phyloP scores from a whole-genome alignment of 768 basidiomycete species.

The Hericium coralloides region DNA sequence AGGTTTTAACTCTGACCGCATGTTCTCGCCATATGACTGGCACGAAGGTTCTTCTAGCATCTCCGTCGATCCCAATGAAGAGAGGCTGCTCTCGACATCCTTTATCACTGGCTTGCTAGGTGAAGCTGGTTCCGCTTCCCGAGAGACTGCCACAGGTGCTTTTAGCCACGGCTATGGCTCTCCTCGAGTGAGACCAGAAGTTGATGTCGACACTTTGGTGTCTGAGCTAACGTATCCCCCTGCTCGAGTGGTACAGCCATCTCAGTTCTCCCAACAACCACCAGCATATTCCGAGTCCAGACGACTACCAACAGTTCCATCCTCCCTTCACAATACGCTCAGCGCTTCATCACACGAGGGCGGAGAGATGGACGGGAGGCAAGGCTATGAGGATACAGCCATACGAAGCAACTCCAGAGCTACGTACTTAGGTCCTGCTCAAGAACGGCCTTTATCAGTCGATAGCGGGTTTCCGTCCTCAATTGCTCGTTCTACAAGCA shows the following conservation, averaged over 20 bases:
- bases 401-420: background rate
- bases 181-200: background rate
- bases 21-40: conserved; percentile 40
- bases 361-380: no score
- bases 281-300: conserved; percentile 10
- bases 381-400: no score
- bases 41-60: conserved; percentile 54
- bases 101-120: conserved; percentile 50
- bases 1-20: background rate
- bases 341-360: background rate
- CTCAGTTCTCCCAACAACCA: conserved; percentile 18
- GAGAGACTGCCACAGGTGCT: conserved; percentile 7
- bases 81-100: conserved; percentile 48
- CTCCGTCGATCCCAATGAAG: conserved; percentile 46
- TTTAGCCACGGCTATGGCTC: background rate
- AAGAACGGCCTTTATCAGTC: background rate
- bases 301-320: no score
- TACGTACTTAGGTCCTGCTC: background rate
- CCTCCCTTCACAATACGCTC: background rate
- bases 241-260: background rate
- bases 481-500: background rate
- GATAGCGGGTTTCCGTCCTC: background rate
- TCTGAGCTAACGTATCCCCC: conserved; percentile 50
- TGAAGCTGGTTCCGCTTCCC: conserved; percentile 18
- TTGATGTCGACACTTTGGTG: conserved; percentile 21